Base-by-base conservation (phyloP, 768 basidiomycete species). In the Phylloporus arenicola region DNA sequence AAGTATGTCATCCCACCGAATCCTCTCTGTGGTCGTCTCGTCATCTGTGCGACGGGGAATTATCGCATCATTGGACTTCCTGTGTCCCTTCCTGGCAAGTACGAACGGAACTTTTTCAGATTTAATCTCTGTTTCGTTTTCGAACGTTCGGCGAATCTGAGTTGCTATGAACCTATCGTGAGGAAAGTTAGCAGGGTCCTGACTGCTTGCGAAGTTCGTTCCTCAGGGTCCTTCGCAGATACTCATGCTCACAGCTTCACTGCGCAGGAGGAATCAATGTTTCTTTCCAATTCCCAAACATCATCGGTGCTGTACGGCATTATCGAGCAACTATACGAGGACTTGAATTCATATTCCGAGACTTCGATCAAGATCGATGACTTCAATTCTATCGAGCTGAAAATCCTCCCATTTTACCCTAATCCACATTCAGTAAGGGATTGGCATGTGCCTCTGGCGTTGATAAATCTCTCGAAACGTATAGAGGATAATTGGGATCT, bases 41-140 rank as follows among this genome's bases (percentile, higher is more conserved):
- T 97, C 41, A 91, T 84, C 16, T 92, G 89, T 56, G 79, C 91
- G 10, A 88, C 89, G 0, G 79, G 79, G 39, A 81, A 78, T 30
- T 86, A 91, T 65, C 84, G 92, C 51, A 83, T 99, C 48, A 85
- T 96, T 43, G 95, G 95, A 1, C 92, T 94, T 62, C 96, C 96
- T 3, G 84, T 91, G 40, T 80, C 86, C 54, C 73, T 93, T 45
- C 74, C 76, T 45, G 88, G 82, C 43, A 80, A 75, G 56, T 96
- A 97, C 63, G 75, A 81, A 49, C 78, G 95, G 24, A 88, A 93
- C 62, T 91, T 87, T 66, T 94, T 96, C 68, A 78, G 86, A 55
- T 97, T 89, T 70, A 98, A 98, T 64, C 71, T 97, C 24, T 97
- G 94, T 68, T 96, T 97, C 67, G 95, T 97, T 3, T 99, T 99